Conservation (phyloP, 2,329 filamentous ascomycete genomes). For the Aspergillus ustus region DNA sequence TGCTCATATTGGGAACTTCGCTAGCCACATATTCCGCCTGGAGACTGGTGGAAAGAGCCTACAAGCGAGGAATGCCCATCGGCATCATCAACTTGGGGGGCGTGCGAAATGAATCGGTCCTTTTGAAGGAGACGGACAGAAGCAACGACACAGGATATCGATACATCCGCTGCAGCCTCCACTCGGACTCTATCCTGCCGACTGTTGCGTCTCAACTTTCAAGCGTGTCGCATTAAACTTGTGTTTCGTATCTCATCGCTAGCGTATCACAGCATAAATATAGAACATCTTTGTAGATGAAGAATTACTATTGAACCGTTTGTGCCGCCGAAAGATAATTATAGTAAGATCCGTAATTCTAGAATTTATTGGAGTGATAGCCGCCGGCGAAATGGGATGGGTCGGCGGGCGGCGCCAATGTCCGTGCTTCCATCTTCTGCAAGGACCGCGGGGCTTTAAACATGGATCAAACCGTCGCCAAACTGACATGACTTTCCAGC, state of each 20-base stretch:
- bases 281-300: slow-evolving; percentile 3
- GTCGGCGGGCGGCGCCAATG: slow-evolving; percentile 4
- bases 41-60: slow-evolving; percentile 82
- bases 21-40: slow-evolving; percentile 95
- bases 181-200: slow-evolving; percentile 48
- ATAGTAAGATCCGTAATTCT: neutral
- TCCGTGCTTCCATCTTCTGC: slow-evolving; percentile 2
- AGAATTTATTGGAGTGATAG: neutral
- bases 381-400: neutral
- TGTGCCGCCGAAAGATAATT: neutral
- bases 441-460: slow-evolving; percentile 20
- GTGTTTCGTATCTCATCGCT: neutral
- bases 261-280: neutral
- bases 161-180: slow-evolving; percentile 49
- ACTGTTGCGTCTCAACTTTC: slow-evolving; percentile 40
- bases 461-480: slow-evolving; percentile 14
- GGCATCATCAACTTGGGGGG: slow-evolving; percentile 78
- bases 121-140: slow-evolving; percentile 41
- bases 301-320: neutral
- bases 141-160: slow-evolving; percentile 23
- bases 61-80: slow-evolving; percentile 81
- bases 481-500: slow-evolving; percentile 27
- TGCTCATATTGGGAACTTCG: slow-evolving; percentile 85
- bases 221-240: slow-evolving; percentile 10
- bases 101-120: slow-evolving; percentile 50